Conservation (phyloP, 345 rosid genomes). For the Eucalyptus brandiana region DNA sequence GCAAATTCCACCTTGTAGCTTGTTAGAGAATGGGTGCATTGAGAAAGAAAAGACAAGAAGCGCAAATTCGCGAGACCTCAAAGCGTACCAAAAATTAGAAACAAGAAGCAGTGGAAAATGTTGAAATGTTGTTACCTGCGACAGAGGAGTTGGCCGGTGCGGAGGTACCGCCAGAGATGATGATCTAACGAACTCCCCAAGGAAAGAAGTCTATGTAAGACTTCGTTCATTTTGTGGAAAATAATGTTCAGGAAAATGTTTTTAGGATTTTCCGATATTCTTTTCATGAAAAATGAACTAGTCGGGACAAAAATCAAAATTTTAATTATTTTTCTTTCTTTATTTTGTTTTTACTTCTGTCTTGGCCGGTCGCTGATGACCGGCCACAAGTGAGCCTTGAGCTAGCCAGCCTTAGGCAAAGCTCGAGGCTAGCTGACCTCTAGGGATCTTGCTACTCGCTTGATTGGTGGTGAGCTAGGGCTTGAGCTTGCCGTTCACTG, state of each 20-base stretch:
- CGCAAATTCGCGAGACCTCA: neutral
- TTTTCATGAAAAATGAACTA: accelerated
- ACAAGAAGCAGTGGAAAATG: neutral
- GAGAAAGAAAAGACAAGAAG: neutral
- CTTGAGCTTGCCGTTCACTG: accelerated
- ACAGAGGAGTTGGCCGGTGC: neutral
- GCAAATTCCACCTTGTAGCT: neutral
- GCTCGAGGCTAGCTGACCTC: accelerated
- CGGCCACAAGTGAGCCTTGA: too few relatives aligned
- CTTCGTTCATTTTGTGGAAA: accelerated
- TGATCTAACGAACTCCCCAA: neutral
- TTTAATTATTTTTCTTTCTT: too few relatives aligned
- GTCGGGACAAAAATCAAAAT: accelerated
- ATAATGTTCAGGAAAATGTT: accelerated
- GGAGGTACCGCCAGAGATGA: neutral
- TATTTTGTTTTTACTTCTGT: accelerated
- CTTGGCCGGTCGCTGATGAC: accelerated
- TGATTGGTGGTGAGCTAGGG: accelerated
- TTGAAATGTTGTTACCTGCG: neutral
- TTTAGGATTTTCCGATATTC: too few relatives aligned
- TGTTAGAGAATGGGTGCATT: neutral
- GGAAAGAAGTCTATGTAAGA: neutral
- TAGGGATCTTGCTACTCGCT: too few relatives aligned
- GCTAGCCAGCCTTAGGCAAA: accelerated
- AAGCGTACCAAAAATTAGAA: neutral